Conservation (phyloP, 2,329 filamentous ascomycete genomes). For the Aspergillus uvarum region DNA sequence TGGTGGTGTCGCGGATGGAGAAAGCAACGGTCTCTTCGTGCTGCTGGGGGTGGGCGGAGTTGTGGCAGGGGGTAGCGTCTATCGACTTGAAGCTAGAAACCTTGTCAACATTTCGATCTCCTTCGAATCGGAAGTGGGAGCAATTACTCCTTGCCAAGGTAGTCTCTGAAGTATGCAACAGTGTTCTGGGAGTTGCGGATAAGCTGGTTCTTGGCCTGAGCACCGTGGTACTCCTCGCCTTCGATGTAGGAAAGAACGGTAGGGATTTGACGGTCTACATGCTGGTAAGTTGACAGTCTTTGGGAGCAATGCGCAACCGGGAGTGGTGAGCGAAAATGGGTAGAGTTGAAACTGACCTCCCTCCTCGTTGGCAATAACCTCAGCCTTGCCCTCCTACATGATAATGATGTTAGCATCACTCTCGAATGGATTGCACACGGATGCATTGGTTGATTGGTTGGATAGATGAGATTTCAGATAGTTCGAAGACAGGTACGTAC, state of each 20-base stretch:
- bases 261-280: constrained; percentile 88
- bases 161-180: constrained; percentile 93
- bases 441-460: background rate
- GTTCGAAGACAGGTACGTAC: constrained; percentile 36
- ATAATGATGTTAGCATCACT: background rate
- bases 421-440: background rate
- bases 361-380: constrained; percentile 98
- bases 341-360: constrained; percentile 56
- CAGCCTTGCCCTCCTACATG: constrained; percentile 78
- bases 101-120: constrained; percentile 13
- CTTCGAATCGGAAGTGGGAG: background rate
- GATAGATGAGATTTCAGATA: background rate
- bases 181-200: constrained; percentile 92
- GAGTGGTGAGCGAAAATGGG: background rate
- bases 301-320: constrained; percentile 2
- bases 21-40: constrained; percentile 72
- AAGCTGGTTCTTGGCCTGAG: constrained; percentile 91
- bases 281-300: constrained; percentile 19
- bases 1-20: constrained; percentile 73
- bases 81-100: constrained; percentile 78
- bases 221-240: constrained; percentile 94
- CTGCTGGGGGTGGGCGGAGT: constrained; percentile 85
- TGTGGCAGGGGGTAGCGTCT: constrained; percentile 92
- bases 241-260: constrained; percentile 91
- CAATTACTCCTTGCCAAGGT: constrained; percentile 81